phyloP scores from a whole-genome alignment of 2,329 filamentous ascomycete species.

The Fusarium denticulatum region DNA sequence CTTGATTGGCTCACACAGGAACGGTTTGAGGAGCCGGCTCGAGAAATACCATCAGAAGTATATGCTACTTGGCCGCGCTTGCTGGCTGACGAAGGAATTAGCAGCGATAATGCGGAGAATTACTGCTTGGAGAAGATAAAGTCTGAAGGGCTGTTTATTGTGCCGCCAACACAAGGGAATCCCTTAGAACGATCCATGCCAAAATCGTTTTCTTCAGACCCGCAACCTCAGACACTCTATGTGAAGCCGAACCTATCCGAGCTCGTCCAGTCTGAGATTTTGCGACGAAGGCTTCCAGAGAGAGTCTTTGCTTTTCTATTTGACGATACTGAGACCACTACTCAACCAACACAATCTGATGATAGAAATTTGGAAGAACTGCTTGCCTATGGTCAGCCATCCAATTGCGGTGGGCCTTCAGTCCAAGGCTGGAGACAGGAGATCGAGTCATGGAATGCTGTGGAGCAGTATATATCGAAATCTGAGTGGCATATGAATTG shows the following conservation, averaged over 20 bases:
- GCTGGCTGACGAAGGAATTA: fast-evolving
- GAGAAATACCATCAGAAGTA: neutral
- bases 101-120: neutral
- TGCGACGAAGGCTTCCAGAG: neutral
- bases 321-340: fast-evolving
- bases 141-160: neutral
- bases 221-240: neutral
- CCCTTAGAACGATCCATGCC: too few species aligned
- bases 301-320: neutral
- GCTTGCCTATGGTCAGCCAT: fast-evolving
- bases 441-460: fast-evolving
- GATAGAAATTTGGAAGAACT: fast-evolving
- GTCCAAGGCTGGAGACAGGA: neutral
- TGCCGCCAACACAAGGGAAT: neutral
- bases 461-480: neutral
- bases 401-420: fast-evolving
- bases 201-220: too few species aligned
- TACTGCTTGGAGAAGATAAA: neutral
- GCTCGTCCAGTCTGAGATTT: neutral
- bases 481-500: neutral
- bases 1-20: neutral
- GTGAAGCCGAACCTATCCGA: fast-evolving
- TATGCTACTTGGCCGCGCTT: fast-evolving
- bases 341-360: fast-evolving
- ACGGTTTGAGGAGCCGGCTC: too few species aligned